A percentile compares a stretch with the other conserved stretches of the same genome.
Conservation (phyloP, 352 stramenopile species). For the Phytophthora rubi region DNA sequence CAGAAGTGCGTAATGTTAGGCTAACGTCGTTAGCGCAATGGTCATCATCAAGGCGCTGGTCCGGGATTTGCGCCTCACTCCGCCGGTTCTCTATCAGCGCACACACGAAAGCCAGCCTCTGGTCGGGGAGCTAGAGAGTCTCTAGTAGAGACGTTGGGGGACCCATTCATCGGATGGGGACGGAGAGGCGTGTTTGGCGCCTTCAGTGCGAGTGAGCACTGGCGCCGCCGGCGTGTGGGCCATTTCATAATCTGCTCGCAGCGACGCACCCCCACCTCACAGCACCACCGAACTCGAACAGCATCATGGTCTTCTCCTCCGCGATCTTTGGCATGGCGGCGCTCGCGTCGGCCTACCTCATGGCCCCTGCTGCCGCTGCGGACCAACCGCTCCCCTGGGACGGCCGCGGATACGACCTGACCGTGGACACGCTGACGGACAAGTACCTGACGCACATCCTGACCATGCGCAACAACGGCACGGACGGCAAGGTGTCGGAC, state of each 20-base stretch:
- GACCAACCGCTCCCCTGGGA: constrained; percentile 55
- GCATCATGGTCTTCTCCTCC: constrained; percentile 42
- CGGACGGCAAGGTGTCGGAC: constrained; percentile 45
- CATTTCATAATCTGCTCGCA: constrained; percentile 31
- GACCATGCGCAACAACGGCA: constrained; percentile 53
- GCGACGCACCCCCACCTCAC: neutral
- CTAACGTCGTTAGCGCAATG: no score
- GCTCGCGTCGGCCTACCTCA: constrained; percentile 35
- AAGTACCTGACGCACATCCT: constrained; percentile 74
- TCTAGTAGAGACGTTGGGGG: neutral
- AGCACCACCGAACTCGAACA: neutral
- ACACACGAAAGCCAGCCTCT: neutral
- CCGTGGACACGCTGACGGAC: constrained; percentile 54
- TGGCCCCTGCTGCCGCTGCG: constrained; percentile 16
- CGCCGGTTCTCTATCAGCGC: neutral
- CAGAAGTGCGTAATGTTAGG: no score
- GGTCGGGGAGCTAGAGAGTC: neutral
- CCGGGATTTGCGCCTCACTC: no score
- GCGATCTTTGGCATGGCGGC: constrained; percentile 32
- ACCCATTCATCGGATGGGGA: neutral
- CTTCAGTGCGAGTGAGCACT: neutral
- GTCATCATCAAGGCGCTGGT: no score
- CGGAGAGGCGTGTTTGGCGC: neutral
- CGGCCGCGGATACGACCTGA: constrained; percentile 57
- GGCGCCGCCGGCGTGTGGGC: no score